Evolutionary conservation across 2,329 filamentous ascomycete genomes (phyloP), one percentile per base, ranked within the genome.

Genomic region (Ceratocystis harringtonii): DNA sequence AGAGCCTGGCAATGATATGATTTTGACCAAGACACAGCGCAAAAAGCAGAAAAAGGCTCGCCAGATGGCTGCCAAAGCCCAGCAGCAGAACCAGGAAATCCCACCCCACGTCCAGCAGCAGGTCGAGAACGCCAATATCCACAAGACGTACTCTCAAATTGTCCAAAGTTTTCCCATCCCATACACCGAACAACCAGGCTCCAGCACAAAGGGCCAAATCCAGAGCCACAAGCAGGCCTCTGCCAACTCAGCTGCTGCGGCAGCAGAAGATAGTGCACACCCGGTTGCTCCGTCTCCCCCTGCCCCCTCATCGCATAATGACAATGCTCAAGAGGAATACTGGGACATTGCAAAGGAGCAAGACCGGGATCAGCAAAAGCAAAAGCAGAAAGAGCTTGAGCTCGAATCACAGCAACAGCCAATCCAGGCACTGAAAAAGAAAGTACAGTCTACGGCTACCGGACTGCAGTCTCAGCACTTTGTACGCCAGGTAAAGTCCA

Each of bases 11-110:
- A 55, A 41, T 28, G 52, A 36, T 6, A 61, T n/a, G 10, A 43
- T 50, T 19, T 17, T 19, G 28, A 5, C 25, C 17, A 61, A 61
- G 30, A 22, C 55, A 7, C 55, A 48, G 10, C 43, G 7, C 17
- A 65, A 48, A 12, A 65, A 61, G 44, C 12, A 61, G n/a, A 61
- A 65, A 32, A 65, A 41, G 30, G 55, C 43, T 17, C 63, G 44
- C n/a, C 15, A 48, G 19, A 28, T 36, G 19, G 55, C 63, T 8
- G 25, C 43, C 5, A 22, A 52, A 22, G 30, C 62, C 3, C 45
- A 55, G 44, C 5, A 17, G 10, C 19, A 43, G 12, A 63, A 43
- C 22, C 5, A 32, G 15, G 61, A 19, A 7, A 43, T 52, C 12
- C 61, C 61, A 30, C 62, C 62, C 2, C 45, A 55, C 19, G 62